Conservation (phyloP, 192 early-diverging fungal genomes). For the Podila verticillata region DNA sequence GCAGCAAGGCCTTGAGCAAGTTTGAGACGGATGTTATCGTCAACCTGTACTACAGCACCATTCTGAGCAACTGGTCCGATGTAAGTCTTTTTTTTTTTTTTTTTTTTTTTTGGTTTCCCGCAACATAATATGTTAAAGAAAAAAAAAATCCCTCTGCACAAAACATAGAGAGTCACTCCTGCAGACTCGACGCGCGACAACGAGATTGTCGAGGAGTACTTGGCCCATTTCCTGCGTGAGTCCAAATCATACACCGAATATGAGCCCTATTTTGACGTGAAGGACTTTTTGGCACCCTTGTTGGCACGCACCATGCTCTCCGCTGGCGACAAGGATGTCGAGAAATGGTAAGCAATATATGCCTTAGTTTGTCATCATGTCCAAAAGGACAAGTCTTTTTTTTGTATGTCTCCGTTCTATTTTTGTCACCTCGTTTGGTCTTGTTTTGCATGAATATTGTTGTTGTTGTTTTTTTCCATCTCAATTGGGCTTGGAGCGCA, state of each 20-base stretch:
- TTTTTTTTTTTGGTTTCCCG: not conserved
- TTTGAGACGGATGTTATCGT: not conserved
- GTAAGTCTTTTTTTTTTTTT: not conserved
- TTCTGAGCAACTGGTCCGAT: conserved; percentile 13
- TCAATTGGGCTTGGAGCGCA: not conserved
- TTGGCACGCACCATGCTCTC: conserved; percentile 40
- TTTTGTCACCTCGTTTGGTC: not conserved
- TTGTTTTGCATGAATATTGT: too few relatives aligned
- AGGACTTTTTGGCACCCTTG: conserved; percentile 27
- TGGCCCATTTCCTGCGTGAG: conserved; percentile 28
- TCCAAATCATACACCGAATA: conserved; percentile 30
- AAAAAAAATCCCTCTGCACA: not conserved
- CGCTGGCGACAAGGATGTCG: conserved; percentile 23
- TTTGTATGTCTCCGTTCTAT: not conserved
- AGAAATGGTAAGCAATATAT: conserved; percentile 23
- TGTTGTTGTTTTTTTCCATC: not conserved
- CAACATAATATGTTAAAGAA: too few relatives aligned
- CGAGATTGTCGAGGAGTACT: conserved; percentile 22
- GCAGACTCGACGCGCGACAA: conserved; percentile 14
- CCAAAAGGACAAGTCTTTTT: not conserved
- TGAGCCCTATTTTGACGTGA: conserved; percentile 29
- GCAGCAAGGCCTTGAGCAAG: conserved; percentile 2
- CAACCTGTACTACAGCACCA: not conserved
- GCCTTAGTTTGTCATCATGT: not conserved
- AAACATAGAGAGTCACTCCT: conserved; percentile 21